Conservation (phyloP, 345 rosid genomes). For the Luvunga scandens region DNA sequence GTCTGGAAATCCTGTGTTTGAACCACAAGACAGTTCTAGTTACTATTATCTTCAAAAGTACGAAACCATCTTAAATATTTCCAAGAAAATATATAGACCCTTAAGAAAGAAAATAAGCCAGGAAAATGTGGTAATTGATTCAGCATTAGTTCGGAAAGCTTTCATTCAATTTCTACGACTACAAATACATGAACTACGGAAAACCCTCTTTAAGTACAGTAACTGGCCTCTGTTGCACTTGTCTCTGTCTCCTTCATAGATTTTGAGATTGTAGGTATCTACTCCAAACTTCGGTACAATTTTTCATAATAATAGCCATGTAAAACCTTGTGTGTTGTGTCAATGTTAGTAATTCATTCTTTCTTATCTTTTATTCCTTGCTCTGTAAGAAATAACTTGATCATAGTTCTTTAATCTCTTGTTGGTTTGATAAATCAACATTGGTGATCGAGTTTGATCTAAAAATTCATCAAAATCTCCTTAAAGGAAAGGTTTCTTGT, state of each 20-base stretch:
- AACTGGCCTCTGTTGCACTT: background rate
- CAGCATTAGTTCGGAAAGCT: background rate
- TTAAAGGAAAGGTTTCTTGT: background rate
- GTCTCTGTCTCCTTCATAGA: too few relatives aligned
- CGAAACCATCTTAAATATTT: background rate
- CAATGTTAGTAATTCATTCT: conserved; percentile 18
- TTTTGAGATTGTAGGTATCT: background rate
- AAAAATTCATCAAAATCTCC: background rate
- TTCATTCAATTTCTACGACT: background rate
- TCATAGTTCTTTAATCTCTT: background rate
- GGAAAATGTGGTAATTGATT: background rate
- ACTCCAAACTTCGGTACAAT: background rate
- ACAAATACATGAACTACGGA: background rate
- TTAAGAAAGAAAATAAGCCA: background rate
- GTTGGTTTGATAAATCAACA: background rate
- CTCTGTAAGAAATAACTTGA: background rate
- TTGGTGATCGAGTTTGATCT: background rate
- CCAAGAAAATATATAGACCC: background rate
- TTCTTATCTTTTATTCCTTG: background rate
- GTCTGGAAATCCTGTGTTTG: background rate
- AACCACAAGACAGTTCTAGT: background rate
- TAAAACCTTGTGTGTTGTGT: conserved; percentile 28
- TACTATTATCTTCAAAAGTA: background rate
- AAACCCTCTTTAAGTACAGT: background rate
- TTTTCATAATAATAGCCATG: conserved; percentile 23